Conservation (phyloP, 2,329 filamentous ascomycete genomes). For the Pseudovirgaria hyperparasitica region DNA sequence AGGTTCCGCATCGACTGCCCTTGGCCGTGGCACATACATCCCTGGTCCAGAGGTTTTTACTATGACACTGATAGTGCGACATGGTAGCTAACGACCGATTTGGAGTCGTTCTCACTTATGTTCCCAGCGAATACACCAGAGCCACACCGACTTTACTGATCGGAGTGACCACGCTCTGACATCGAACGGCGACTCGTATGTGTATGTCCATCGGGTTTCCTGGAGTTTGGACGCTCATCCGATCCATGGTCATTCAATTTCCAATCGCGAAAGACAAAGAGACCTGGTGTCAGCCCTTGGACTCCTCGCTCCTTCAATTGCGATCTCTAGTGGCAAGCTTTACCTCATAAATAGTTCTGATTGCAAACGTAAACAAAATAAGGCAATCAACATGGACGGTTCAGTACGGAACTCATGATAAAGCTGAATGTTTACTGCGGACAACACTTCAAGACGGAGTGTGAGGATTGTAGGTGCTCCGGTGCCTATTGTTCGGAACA, state of each 20-base stretch:
- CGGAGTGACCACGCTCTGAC: conserved; percentile 60
- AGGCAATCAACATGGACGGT: conserved; percentile 52
- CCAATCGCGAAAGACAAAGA: conserved; percentile 44
- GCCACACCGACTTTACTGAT: too few relatives aligned
- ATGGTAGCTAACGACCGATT: too few relatives aligned
- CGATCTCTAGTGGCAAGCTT: conserved; percentile 49
- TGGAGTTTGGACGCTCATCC: conserved; percentile 46
- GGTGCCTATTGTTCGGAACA: conserved; percentile 26
- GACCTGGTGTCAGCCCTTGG: conserved; percentile 54
- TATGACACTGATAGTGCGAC: too few relatives aligned
- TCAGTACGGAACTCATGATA: conserved; percentile 27
- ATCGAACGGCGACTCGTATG: too few relatives aligned
- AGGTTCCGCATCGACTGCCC: too few relatives aligned
- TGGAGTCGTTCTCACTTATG: too few relatives aligned
- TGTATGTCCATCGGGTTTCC: too few relatives aligned
- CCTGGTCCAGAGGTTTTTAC: too few relatives aligned
- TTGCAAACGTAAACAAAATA: conserved; percentile 56
- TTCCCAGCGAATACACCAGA: too few relatives aligned
- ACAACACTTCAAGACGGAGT: conserved; percentile 33
- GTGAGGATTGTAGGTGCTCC: conserved; percentile 38
- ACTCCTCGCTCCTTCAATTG: conserved; percentile 56
- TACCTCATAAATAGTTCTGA: conserved; percentile 77
- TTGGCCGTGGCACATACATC: too few relatives aligned
- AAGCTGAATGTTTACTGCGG: conserved; percentile 22
- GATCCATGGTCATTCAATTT: conserved; percentile 75